Conservation (phyloP, 768 basidiomycete species). For the Mrakia gelida region DNA sequence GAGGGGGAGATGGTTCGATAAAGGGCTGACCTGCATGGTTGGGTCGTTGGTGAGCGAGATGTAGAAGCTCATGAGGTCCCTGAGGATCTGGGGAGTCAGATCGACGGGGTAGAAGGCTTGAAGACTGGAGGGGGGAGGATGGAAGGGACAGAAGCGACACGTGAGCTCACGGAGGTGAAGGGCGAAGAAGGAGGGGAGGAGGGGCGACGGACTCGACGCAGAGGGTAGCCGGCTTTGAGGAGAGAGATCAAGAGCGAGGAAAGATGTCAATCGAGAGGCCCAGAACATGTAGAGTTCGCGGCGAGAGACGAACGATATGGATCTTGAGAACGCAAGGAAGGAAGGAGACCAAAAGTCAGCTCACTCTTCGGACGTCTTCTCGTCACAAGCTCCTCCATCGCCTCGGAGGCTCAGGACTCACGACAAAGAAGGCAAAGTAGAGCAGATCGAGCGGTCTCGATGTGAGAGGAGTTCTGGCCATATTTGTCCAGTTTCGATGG, state of each 20-base stretch:
- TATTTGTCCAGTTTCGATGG: slow-evolving; percentile 34
- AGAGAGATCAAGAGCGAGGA: neutral
- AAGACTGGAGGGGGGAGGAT: slow-evolving; percentile 37
- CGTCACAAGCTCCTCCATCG: neutral
- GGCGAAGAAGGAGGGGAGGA: neutral
- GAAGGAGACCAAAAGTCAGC: neutral
- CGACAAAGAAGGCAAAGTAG: slow-evolving; percentile 66
- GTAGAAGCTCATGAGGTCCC: slow-evolving; percentile 51
- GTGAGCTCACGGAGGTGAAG: neutral
- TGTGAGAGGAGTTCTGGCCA: slow-evolving; percentile 51
- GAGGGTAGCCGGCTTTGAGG: slow-evolving; percentile 54
- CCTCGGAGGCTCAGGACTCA: neutral
- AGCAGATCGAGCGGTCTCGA: slow-evolving; percentile 62
- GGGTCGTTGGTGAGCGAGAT: slow-evolving; percentile 33
- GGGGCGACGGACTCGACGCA: slow-evolving; percentile 52
- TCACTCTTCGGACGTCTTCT: neutral
- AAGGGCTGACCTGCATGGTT: slow-evolving; percentile 31
- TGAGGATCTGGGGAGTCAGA: slow-evolving; percentile 50
- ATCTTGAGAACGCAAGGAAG: slow-evolving; percentile 45
- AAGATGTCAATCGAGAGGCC: too few species aligned
- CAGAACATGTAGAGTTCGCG: neutral
- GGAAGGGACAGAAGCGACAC: neutral
- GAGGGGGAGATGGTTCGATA: neutral
- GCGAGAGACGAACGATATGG: slow-evolving; percentile 51
- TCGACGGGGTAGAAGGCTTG: slow-evolving; percentile 55